Conservation (phyloP, 2,329 filamentous ascomycete species). For the Fusarium sp. region DNA sequence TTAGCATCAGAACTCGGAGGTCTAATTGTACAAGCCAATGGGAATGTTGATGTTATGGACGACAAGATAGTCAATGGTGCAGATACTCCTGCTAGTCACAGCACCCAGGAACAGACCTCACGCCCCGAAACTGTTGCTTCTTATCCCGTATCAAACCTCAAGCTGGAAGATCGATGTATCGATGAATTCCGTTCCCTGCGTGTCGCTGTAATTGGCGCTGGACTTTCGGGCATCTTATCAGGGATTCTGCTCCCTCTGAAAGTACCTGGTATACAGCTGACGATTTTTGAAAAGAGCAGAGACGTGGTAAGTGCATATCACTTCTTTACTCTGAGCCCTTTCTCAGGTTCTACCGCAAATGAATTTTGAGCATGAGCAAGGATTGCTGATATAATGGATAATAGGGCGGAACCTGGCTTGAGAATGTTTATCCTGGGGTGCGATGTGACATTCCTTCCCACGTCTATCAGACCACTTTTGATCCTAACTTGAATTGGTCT, state of each 20-base stretch:
- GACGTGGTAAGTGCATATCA: too few species aligned
- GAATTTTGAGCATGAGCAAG: background rate
- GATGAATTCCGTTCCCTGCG: background rate
- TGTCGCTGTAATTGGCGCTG: conserved; percentile 7
- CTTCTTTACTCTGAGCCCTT: too few species aligned
- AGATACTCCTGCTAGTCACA: too few species aligned
- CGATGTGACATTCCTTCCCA: conserved; percentile 77
- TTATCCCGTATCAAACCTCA: too few species aligned
- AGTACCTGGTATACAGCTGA: background rate
- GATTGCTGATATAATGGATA: background rate
- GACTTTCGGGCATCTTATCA: background rate
- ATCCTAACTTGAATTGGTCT: conserved; percentile 76
- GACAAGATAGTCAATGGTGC: too few species aligned
- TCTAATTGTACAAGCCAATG: too few species aligned
- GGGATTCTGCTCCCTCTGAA: background rate
- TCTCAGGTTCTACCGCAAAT: too few species aligned
- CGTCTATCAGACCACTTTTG: conserved; percentile 76
- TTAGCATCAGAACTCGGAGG: too few species aligned
- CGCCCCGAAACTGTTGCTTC: too few species aligned
- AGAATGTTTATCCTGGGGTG: conserved; percentile 73
- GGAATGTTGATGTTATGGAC: too few species aligned
- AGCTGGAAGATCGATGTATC: too few species aligned
- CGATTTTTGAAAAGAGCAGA: conserved; percentile 3
- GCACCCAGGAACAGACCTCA: too few species aligned
- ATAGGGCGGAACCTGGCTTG: conserved; percentile 59